Conservation (phyloP, 352 stramenopile genomes). For the Thraustotheca clavata region DNA sequence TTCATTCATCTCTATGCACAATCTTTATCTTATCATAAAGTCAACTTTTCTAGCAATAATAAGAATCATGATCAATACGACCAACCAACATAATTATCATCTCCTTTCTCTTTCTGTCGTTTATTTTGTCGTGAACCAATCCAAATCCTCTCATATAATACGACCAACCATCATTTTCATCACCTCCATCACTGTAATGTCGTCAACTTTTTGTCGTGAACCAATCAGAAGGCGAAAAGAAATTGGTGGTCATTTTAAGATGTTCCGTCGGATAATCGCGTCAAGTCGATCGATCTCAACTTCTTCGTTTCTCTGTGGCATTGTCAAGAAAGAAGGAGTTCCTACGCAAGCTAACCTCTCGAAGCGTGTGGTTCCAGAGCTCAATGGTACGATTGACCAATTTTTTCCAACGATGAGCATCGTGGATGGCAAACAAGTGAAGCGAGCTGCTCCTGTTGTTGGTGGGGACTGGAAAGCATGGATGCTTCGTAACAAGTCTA, state of each 20-base stretch:
- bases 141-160: too few relatives aligned
- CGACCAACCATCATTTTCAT: too few relatives aligned
- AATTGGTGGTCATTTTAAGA: background rate
- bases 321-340: slow-evolving; percentile 1
- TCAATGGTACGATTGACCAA: slow-evolving; percentile 19
- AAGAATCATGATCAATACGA: too few relatives aligned
- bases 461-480: slow-evolving; percentile 92
- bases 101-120: too few relatives aligned
- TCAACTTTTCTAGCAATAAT: too few relatives aligned
- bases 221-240: slow-evolving; percentile 3
- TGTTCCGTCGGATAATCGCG: slow-evolving; percentile 8
- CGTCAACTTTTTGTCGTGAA: background rate
- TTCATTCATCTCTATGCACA: too few relatives aligned
- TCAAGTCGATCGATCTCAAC: too few relatives aligned
- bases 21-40: too few relatives aligned
- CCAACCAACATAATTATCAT: too few relatives aligned
- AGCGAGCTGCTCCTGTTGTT: slow-evolving; percentile 27
- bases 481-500: slow-evolving; percentile 96
- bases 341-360: background rate
- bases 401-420: slow-evolving; percentile 15
- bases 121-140: too few relatives aligned
- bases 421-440: slow-evolving; percentile 18
- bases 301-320: background rate
- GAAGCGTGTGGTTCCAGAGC: background rate
- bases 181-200: too few relatives aligned